phyloP scores from a whole-genome alignment of 345 rosid species.

The Salix udensis region DNA sequence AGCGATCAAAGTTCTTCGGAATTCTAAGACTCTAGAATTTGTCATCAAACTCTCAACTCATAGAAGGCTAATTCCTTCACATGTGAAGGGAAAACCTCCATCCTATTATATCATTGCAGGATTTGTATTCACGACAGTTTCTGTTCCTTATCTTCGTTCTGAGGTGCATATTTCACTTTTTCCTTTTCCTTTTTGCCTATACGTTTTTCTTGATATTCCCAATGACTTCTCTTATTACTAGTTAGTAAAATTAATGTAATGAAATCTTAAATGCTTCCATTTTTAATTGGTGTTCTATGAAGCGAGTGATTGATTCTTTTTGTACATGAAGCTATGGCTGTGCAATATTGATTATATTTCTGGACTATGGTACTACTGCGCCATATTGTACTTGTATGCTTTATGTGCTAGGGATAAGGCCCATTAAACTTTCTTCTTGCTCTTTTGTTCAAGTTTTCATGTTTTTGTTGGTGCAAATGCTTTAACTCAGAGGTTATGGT shows the following conservation, averaged over 20 bases:
- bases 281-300: not conserved
- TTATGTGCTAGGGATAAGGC: not conserved
- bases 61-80: constrained; percentile 82
- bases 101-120: constrained; percentile 92
- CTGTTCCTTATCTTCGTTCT: constrained; percentile 91
- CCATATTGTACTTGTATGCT: not conserved
- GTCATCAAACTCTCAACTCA: constrained; percentile 84
- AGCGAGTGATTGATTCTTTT: not conserved
- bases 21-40: constrained; percentile 53
- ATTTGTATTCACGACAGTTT: constrained; percentile 79
- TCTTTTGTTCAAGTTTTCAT: not conserved
- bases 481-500: not conserved
- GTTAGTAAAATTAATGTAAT: not conserved
- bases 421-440: not conserved
- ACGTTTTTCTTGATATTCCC: not conserved
- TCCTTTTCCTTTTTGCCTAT: not conserved
- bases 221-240: not conserved
- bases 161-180: constrained; percentile 50
- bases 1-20: constrained; percentile 71
- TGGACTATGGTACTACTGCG: not conserved
- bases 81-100: constrained; percentile 73
- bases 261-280: not conserved
- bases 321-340: not conserved
- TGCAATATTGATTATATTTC: not conserved
- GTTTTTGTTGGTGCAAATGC: not conserved